These are phyloP conservation scores for Tylopilus subfusipes DNA, from an alignment of 768 basidiomycete genomes.

Conservation along the genomic window DNA sequence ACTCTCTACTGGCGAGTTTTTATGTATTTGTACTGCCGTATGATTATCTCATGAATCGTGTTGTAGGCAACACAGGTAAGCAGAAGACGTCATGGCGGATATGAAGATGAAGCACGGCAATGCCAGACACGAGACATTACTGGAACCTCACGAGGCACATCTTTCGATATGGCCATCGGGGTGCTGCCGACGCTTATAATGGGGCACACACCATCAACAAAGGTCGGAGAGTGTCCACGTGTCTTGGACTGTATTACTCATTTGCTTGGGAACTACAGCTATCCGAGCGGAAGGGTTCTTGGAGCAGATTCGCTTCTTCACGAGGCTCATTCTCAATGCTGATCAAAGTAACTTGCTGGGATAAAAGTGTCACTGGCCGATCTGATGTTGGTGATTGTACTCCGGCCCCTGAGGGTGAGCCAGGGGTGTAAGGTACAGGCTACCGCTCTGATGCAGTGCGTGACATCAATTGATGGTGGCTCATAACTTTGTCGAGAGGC, in stretches of 20 bases:
- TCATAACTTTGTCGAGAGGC: neutral
- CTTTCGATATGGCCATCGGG: constrained; percentile 43
- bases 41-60: constrained; percentile 1
- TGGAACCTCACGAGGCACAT: constrained; percentile 46
- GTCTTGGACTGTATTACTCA: constrained; percentile 6
- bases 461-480: neutral
- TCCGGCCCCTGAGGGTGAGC: neutral
- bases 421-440: neutral
- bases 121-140: constrained; percentile 42
- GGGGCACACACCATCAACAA: constrained; percentile 31
- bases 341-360: constrained; percentile 26
- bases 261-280: constrained; percentile 13
- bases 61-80: constrained; percentile 25
- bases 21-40: neutral
- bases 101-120: constrained; percentile 18
- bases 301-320: constrained; percentile 31
- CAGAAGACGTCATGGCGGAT: constrained; percentile 14
- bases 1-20: constrained; percentile 17
- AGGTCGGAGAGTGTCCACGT: constrained; percentile 14
- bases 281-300: constrained; percentile 30
- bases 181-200: constrained; percentile 32
- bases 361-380: neutral
- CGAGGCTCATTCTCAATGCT: constrained; percentile 32
- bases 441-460: neutral
- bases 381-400: neutral